Evolutionary conservation across 108 stramenopile genomes (phyloP).

Genomic region (Bacterosira constricta): DNA sequence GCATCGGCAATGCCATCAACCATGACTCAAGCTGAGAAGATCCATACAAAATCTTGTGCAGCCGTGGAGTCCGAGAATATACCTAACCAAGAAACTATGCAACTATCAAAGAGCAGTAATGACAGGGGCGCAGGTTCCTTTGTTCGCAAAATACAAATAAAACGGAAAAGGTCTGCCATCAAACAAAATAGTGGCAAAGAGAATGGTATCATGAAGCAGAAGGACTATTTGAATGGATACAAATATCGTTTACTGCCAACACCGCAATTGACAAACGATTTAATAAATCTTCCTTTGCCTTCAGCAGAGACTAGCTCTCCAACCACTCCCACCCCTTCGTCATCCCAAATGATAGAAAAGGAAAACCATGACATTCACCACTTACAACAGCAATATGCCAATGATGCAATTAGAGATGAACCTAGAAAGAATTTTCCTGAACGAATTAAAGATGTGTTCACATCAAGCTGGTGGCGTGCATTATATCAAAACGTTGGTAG

Average conservation of each 20-base stretch:
- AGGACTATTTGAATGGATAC: conserved; percentile 13
- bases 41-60: too few relatives aligned
- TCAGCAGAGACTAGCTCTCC: background rate
- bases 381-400: conserved; percentile 19
- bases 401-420: conserved; percentile 11
- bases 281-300: conserved; percentile 12
- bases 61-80: too few relatives aligned
- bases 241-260: conserved; percentile 30
- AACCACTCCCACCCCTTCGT: background rate
- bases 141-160: conserved; percentile 7
- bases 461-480: conserved; percentile 6
- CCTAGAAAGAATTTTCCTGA: background rate
- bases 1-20: too few relatives aligned
- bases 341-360: conserved; percentile 17
- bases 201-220: background rate
- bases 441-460: conserved; percentile 7
- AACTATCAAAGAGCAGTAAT: too few relatives aligned
- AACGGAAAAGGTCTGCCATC: background rate
- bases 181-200: background rate
- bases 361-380: conserved; percentile 27
- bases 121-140: too few relatives aligned
- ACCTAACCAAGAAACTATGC: background rate
- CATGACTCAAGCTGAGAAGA: too few relatives aligned
- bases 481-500: conserved; percentile 4
- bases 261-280: conserved; percentile 23